Base-by-base conservation (phyloP, 2,329 filamentous ascomycete species). In the Cladosporium cucumerinum region DNA sequence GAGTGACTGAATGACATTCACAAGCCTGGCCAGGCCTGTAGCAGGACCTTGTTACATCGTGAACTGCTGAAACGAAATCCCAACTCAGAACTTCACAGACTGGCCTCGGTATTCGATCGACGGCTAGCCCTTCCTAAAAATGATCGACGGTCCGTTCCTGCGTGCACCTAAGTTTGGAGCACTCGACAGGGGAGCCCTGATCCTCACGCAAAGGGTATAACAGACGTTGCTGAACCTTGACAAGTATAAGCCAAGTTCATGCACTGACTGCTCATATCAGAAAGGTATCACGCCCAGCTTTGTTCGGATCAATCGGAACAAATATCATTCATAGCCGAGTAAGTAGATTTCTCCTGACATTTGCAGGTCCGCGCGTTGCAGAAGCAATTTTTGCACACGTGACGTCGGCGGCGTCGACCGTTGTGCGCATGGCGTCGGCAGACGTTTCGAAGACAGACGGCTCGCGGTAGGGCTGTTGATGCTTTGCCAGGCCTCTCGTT, bases 301-400 rank as follows among this genome's bases (percentile, higher is more conserved):
- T n/a, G 7, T 21, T 21, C n/a, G 39, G 10, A 43, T 43, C 36
- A 43, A 43, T 43, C 36, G 18, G 36, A 43, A 43, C 36, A 43
- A 43, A 43, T 21, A 43, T 18, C 18, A 43, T 43, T 43, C 6
- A 43, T 3, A n/a, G 18, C 18, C 36, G 18, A 43, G 18, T 43
- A 10, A 43, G 7, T 10, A n/a, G 16, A 43, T 1, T n/a, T 46
- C 39, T 46, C 51, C 51, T 54, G 51, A 21, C 51, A 54, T 57
- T 25, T 57, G 60, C 60, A 62, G 34, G 60, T 62, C 60, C 60
- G 60, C 60, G 49, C 60, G 60, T 61, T 52, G 57, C 59, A 39
- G 43, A 54, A 21, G 59, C n/a, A 52, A 26, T 34, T 32, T 32
- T 54, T 55, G 18, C 12, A 43, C 49, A 28, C 49, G 30, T 62